Base-by-base conservation (phyloP, 805 yeast species). In the Torulaspora microellipsoides region DNA sequence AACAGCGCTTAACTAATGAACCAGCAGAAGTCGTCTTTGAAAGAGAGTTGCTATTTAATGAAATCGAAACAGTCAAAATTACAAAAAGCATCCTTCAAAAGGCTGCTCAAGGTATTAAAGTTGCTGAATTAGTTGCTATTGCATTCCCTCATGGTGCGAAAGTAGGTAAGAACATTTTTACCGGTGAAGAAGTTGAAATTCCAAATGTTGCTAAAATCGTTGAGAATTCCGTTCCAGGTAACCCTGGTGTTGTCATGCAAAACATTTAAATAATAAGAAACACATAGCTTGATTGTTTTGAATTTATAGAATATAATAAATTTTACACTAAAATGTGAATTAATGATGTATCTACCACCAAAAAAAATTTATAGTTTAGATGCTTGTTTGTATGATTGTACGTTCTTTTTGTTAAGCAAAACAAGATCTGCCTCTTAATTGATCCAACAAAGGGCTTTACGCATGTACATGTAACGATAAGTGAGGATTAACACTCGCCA, bases 191-290 rank as follows among this genome's bases (percentile, higher is more conserved):
- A 43, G 83, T 82, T 46, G 84, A 75, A 53, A 73, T 89, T 51
- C 74, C 81, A 30, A 53, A 60, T 42, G 69, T 76, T 42, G 77
- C 82, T 37, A 89, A 85, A 73, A 76, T 81, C 33, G 73, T 85
- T 47, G 96, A 86, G 52, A 75, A 75, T 49, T 90, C 98, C 23
- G 83, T 85, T 52, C 99, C 99, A 37, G 98, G 98, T 48, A 77
- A 78, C 54, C 98, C 99, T 31, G 97, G 95, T 58, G 80, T 91
- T 58, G 66, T 80, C 50, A 74, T 91, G 51, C 78, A 70, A 54
- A 90, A 90, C 66, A 60, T 83, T 36, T 75, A 69, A 53, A 39
- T 15, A 13, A 36, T n/a, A n/a, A 20, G n/a, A 29, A 14, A 11
- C 14, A 34, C 12, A 27, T 31, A 28, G 35, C 11, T 35, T 25